phyloP scores from a whole-genome alignment of 2,329 filamentous ascomycete genomes.

The Colletotrichum trifolii region DNA sequence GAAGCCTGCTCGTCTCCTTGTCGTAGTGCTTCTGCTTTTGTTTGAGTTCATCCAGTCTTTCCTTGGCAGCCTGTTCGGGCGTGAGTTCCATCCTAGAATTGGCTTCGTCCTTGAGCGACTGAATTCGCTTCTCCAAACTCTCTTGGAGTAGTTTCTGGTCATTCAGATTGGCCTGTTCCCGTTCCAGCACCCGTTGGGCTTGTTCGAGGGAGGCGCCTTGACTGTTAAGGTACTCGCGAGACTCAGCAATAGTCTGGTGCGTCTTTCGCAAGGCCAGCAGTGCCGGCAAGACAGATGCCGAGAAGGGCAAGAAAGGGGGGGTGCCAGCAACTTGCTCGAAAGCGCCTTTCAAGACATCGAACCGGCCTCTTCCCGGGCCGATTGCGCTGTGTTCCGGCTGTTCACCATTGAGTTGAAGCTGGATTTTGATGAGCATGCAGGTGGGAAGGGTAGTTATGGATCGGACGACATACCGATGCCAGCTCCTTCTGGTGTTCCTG shows the following conservation, averaged over 20 bases:
- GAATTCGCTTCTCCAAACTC: conserved; percentile 67
- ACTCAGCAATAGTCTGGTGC: conserved; percentile 72
- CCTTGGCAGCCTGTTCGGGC: conserved; percentile 69
- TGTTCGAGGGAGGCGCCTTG: conserved; percentile 56
- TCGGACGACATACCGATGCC: conserved; percentile 31
- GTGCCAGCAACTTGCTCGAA: conserved; percentile 72
- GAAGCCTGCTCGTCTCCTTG: conserved; percentile 68
- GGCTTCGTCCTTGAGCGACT: conserved; percentile 67
- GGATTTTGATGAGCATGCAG: neutral
- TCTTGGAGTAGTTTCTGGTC: conserved; percentile 67
- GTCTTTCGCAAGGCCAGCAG: conserved; percentile 78
- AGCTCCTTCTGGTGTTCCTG: conserved; percentile 64
- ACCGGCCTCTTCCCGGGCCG: conserved; percentile 40
- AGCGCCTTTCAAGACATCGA: conserved; percentile 68
- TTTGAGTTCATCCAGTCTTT: conserved; percentile 70
- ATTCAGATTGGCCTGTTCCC: conserved; percentile 60
- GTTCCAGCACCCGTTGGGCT: conserved; percentile 59
- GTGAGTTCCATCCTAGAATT: conserved; percentile 67
- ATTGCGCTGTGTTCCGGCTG: conserved; percentile 17
- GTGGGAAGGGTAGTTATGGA: neutral
- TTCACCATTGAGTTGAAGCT: conserved; percentile 39
- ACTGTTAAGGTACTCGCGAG: conserved; percentile 66
- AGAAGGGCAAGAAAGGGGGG: conserved; percentile 73
- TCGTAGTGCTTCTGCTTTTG: conserved; percentile 70
- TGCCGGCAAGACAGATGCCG: conserved; percentile 76